Evolutionary conservation across 345 rosid species (phyloP), one percentile per base, ranked within the genome.

Genomic region (Camelina neglecta): DNA sequence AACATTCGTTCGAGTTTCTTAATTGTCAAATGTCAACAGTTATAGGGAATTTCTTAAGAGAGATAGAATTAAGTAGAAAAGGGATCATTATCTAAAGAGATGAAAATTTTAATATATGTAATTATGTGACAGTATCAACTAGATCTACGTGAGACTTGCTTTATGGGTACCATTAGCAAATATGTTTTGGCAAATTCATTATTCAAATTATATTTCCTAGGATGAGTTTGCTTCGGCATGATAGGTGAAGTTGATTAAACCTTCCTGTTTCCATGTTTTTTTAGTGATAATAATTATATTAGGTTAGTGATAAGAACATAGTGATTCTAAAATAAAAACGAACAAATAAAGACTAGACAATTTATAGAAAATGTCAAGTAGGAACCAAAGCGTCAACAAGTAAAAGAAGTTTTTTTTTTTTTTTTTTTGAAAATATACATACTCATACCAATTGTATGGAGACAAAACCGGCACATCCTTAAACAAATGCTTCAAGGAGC

Each of bases 401-500:
- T 55, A 20, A 48, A 31, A 56, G 13, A 56, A 45, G 45, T 15
- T 0, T 49, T 16, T 11, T 13, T 44, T n/a, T n/a, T 18, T n/a
- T 18, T 18, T 21, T 18, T 7, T 11, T 26, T 8, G 47, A 54
- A 33, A 7, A 18, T 29, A 23, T 41, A 54, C 11, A 18, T 18
- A 31, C 39, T 15, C 20, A 12, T 41, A 31, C 23, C 35, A 73
- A 42, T 73, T 48, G 44, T 72, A 20, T 54, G 12, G 56, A 42
- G 26, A 54, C 64, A 62, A 24, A 63, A 54, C 24, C 45, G 53
- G 12, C 55, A 53, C 24, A 64, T 63, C 38, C 35, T 55, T 64
- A 33, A 61, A 61, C 11, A 60, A 58, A 36, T 36, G 5, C 26
- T 11, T 36, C 49, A 10, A 16, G 31, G 18, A 60, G 49, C 10